phyloP scores from a whole-genome alignment of 495 filamentous ascomycete genomes.

The Talaromyces thailandensis region DNA sequence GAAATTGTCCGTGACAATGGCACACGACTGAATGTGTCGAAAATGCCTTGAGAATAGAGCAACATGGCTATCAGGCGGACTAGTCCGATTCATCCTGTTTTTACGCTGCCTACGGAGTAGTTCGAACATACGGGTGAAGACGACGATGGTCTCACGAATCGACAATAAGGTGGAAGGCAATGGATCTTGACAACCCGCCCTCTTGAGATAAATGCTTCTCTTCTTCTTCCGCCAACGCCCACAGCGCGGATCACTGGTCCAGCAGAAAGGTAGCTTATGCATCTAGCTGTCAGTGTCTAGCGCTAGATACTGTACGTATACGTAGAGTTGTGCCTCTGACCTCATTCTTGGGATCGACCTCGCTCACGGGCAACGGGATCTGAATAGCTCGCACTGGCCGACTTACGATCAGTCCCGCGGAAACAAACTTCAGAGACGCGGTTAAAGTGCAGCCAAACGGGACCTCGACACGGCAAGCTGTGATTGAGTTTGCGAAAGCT shows the following conservation, averaged over 20 bases:
- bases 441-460: neutral
- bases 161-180: neutral
- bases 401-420: neutral
- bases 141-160: neutral
- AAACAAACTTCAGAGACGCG: neutral
- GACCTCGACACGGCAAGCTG: neutral
- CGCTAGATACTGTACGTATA: too few relatives aligned
- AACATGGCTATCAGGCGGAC: neutral
- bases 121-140: neutral
- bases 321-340: neutral
- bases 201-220: neutral
- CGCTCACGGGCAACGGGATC: neutral
- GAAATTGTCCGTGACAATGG: too few relatives aligned
- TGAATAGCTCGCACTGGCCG: neutral
- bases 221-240: neutral
- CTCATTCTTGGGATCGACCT: neutral
- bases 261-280: neutral
- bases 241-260: too few relatives aligned
- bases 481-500: neutral
- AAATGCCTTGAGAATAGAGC: neutral
- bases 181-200: neutral
- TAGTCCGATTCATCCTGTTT: neutral
- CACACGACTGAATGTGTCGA: neutral
- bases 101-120: neutral
- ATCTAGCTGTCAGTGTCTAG: neutral